These are phyloP conservation scores for Saxophila tyrrhenica DNA, from an alignment of 495 filamentous ascomycete genomes.

Conservation along the genomic window DNA sequence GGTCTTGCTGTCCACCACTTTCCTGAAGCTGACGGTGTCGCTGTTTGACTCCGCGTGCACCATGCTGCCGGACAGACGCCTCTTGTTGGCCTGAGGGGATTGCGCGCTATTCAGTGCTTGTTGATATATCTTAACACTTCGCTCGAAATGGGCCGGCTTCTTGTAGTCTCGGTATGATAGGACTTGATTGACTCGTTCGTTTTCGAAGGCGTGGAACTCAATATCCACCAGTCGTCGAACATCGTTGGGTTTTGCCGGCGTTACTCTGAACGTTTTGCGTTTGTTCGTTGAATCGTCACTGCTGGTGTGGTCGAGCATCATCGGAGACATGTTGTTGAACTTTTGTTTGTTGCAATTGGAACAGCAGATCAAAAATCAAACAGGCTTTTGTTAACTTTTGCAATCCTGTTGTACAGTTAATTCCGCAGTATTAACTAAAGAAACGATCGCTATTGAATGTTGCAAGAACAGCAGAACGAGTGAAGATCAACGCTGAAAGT, in stretches of 20 bases:
- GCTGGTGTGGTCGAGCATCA: slow-evolving; percentile 6
- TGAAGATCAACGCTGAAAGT: not conserved
- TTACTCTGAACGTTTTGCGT: slow-evolving; percentile 1
- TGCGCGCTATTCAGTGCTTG: not conserved
- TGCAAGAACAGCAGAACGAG: not conserved
- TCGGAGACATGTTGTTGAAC: not conserved
- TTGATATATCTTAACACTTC: slow-evolving; percentile 9
- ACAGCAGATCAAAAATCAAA: not conserved
- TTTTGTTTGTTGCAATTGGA: not conserved
- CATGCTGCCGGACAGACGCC: not conserved
- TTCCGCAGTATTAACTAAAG: not conserved
- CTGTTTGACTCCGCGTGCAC: not conserved
- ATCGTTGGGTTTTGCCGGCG: slow-evolving; percentile 3
- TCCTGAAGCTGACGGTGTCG: slow-evolving; percentile 5
- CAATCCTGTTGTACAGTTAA: not conserved
- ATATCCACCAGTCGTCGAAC: slow-evolving; percentile 17
- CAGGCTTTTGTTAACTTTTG: not conserved
- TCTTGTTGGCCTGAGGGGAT: not conserved
- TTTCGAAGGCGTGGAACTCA: slow-evolving; percentile 17
- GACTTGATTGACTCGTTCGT: slow-evolving; percentile 14
- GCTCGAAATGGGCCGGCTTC: slow-evolving; percentile 13
- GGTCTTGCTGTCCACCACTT: slow-evolving; percentile 8
- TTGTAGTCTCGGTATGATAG: slow-evolving; percentile 13
- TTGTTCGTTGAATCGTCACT: not conserved
- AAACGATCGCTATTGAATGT: not conserved